Evolutionary conservation across 2,329 filamentous ascomycete species (phyloP), one percentile per base, ranked within the genome.

Genomic region (Stachybotrys chlorohalonatus): DNA sequence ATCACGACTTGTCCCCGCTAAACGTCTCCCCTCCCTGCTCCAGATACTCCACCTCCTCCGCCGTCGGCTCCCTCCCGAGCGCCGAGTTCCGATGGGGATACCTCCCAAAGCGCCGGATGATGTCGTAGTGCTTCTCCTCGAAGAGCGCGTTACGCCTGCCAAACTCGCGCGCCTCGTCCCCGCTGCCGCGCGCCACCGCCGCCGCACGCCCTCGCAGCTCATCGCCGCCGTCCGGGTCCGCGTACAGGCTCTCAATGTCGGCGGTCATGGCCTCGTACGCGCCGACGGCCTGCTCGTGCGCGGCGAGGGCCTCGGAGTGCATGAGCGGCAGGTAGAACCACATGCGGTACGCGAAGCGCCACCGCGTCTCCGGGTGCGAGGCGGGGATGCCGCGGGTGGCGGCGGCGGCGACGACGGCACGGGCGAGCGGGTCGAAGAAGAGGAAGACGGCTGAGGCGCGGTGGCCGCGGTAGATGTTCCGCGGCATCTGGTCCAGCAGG

Each of bases 321-420:
- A 80, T 76, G 6, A 86, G 66, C 0, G 84, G 82, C 61, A 86
- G 67, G 60, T 78, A 78, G 61, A 85, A 80, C 81, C 83, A 87
- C 17, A 68, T 66, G 2, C 79, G 73, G 49, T 75, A 73, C 30
- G 63, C 63, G 54, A 68, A 63, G 52, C 64, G 63, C 68, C 63
- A 74, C 52, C 67, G 67, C 32, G 65, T 63, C 51, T 63, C 60
- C 7, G 62, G 63, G 48, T 56, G 58, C 24, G 42, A 48, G 51
- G 60, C 57, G n/a, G 66, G 60, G 57, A 74, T 32, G n/a, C 66
- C 62, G 45, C 61, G 52, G 52, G 67, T 60, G 47, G 75, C 54
- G 46, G 78, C 65, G 32, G 63, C 53, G 4, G 63, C 52, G 1
- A 75, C 63, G 7, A 85, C 63, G 2, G 75, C 68, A n/a, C 68